Base-by-base conservation (phyloP, 75 land plant species). In the Picea glauca region DNA sequence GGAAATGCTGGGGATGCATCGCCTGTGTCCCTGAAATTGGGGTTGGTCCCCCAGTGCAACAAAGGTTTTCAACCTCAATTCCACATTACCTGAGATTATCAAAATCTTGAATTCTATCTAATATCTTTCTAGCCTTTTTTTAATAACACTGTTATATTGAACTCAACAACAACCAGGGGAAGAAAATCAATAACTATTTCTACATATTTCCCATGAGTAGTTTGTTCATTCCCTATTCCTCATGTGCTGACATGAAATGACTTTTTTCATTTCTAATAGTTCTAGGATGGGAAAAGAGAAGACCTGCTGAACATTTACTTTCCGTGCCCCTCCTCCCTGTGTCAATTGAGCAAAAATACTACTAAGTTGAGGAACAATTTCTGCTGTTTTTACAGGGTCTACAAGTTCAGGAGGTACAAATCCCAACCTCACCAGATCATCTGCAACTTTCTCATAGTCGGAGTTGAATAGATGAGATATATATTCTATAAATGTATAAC, bases 311-410 rank as follows among this genome's bases (percentile, higher is more conserved):
- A 87, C 33, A 70, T 87, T 87, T 38, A 87, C 43, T 58, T 87
- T 85, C 31, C 85, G 89, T 67, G 84, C 89, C 58, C 89, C 89
- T 54, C 89, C 89, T 77, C 89, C 89, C 64, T 85, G 88, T 13
- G 73, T 60, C 60, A 87, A 76, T 77, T 87, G 78, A 20, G 81
- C 79, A 56, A 87, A 18, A 15, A 87, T 72, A 33, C 89, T 79
- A 56, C 83, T 82, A 26, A 87, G 78, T 60, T 85, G 81, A 40
- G 89, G 89, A 21, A 86, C 89, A 4, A 76, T 81, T 72, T 84
- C 80, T 20, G 84, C 79, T 61, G 88, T 87, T 67, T 82, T 85
- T 50, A 67, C 79, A 23, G 89, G 88, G 59, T 87, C 88, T 13
- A 76, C 88, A 35, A 79, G 73, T 61, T 87, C 87, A 54, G 79